A percentile compares a stretch with the other conserved stretches of the same genome.
Evolutionary conservation across 495 filamentous ascomycete genomes (phyloP).

Genomic region (Coniosporium apollinis): DNA sequence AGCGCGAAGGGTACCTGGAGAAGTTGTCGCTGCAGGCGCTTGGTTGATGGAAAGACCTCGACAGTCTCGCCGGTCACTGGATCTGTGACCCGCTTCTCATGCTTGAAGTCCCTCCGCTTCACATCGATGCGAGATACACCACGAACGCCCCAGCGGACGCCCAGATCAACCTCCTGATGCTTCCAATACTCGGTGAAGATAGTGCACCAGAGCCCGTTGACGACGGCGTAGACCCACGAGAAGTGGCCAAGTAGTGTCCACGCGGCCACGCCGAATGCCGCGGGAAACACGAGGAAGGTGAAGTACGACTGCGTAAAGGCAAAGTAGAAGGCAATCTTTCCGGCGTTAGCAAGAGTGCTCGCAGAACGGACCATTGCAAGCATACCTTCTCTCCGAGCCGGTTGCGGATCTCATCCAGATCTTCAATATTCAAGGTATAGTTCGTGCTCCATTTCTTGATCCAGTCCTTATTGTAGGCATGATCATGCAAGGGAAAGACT

Average conservation of each 20-base stretch:
- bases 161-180: conserved; percentile 78
- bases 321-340: conserved; percentile 80
- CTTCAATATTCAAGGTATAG: conserved; percentile 58
- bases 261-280: conserved; percentile 60
- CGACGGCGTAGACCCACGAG: conserved; percentile 65
- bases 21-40: conserved; percentile 61
- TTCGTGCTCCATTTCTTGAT: conserved; percentile 75
- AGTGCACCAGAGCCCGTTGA: conserved; percentile 74
- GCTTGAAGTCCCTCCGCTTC: conserved; percentile 58
- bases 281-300: conserved; percentile 67
- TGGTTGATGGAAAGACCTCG: conserved; percentile 59
- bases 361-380: background rate
- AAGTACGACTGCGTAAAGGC: conserved; percentile 92
- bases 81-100: conserved; percentile 59
- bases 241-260: conserved; percentile 75
- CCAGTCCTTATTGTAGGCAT: conserved; percentile 75
- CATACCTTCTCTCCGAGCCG: conserved; percentile 73
- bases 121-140: conserved; percentile 69
- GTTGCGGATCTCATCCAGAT: conserved; percentile 72
- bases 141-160: conserved; percentile 81
- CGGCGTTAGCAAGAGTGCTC: conserved; percentile 1
- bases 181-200: conserved; percentile 96
- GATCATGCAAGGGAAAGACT: conserved; percentile 80
- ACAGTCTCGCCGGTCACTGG: conserved; percentile 71
- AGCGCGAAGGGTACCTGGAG: conserved; percentile 83